Evolutionary conservation across 2,329 filamentous ascomycete genomes (phyloP).

Genomic region (Trichoderma sp.): DNA sequence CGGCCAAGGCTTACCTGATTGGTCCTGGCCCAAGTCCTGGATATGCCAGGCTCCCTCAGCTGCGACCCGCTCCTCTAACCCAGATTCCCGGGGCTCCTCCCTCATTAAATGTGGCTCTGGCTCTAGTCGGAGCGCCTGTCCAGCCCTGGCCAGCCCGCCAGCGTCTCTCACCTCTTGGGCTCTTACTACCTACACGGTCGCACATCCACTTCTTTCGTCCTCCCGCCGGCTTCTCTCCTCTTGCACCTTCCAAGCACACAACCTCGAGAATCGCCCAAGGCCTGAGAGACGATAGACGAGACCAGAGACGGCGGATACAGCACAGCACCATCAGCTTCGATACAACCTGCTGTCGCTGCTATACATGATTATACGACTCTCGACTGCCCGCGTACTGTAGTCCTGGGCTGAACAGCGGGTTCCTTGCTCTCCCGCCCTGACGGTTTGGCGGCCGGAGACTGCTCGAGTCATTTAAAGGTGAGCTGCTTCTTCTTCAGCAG

Average conservation of each 20-base stretch:
- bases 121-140: not conserved
- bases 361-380: conserved; percentile 3
- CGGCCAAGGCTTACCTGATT: conserved; percentile 26
- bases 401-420: not conserved
- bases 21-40: conserved; percentile 18
- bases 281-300: not conserved
- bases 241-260: conserved; percentile 9
- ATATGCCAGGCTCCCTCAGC: conserved; percentile 24
- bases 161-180: not conserved
- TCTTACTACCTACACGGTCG: conserved; percentile 17
- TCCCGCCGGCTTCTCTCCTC: conserved; percentile 8
- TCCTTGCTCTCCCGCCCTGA: conserved; percentile 14
- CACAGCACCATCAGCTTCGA: not conserved
- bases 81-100: conserved; percentile 24
- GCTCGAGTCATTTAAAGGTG: conserved; percentile 18
- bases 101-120: conserved; percentile 3
- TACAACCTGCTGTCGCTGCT: not conserved
- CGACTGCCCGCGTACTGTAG: conserved; percentile 6
- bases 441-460: conserved; percentile 18
- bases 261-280: not conserved
- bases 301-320: not conserved
- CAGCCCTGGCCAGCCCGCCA: not conserved
- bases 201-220: conserved; percentile 20
- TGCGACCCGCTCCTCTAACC: conserved; percentile 24
- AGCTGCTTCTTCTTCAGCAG: not conserved